Base-by-base conservation (phyloP, 805 yeast genomes). In the Sugiyamaella americana region DNA sequence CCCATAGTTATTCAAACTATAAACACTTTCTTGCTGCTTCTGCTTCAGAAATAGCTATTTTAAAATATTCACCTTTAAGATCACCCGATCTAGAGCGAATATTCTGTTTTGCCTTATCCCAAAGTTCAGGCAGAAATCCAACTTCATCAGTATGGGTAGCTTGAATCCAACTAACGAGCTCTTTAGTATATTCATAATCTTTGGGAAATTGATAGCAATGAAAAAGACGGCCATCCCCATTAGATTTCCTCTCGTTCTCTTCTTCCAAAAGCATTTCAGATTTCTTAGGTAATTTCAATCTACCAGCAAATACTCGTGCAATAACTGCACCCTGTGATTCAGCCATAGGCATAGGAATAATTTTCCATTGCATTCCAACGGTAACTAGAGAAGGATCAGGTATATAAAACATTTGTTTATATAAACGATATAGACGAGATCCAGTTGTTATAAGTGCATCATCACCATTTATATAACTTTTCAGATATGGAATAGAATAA, bases 321-420 rank as follows among this genome's bases (percentile, higher is more conserved):
- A 84, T 67, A 57, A 80, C 73, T 5, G 80, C 70, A 0, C 84
- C 87, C 58, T 85, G 93, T 41, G 76, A 66, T 55, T 76, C 80
- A 2, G 60, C 54, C n/a, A 55, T 35, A 1, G 65, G 66, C 53
- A 62, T 51, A 3, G 67, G 69, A 23, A 60, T 55, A 8, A 63
- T 55, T 45, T 53, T 51, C 47, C 55, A 55, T 39, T 55, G 57
- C 13, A 81, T 63, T 1, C 84, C 82, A 30, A 83, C 71, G 29
- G 84, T 71, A 0, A 80, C 79, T 26, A 87, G 56, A 1, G 84
- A 74, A 0, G 89, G 87, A 51, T 83, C 84, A 17, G 69, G 63
- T 23, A 71, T 69, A 55, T 75, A 75, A 40, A 83, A 65, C 13
- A 51, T 21, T 20, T 52, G 55, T n/a, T 19, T 38, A 46, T 43